Conservation (phyloP, 495 filamentous ascomycete genomes). For the Penicillium salamii region DNA sequence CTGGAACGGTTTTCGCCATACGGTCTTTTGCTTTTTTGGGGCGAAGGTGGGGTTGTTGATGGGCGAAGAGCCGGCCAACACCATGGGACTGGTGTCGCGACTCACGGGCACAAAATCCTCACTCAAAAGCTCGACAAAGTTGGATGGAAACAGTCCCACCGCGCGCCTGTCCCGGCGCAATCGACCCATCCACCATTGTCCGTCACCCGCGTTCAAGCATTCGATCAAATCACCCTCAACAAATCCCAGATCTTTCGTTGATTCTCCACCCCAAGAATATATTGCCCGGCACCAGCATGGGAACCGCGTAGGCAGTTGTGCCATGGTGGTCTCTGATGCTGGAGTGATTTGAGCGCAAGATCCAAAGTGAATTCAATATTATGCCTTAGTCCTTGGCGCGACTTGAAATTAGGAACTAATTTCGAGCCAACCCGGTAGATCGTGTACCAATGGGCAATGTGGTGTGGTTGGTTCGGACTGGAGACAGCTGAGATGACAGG, state of each 20-base stretch:
- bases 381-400: neutral
- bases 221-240: conserved; percentile 97
- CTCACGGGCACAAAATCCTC: conserved; percentile 79
- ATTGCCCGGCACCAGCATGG: conserved; percentile 95
- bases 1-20: conserved; percentile 54
- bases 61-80: conserved; percentile 33
- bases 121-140: conserved; percentile 89
- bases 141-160: conserved; percentile 90
- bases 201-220: conserved; percentile 95
- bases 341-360: neutral
- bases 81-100: conserved; percentile 71
- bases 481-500: conserved; percentile 11
- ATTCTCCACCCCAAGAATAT: conserved; percentile 98
- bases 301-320: conserved; percentile 75
- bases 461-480: neutral
- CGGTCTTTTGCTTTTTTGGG: conserved; percentile 48
- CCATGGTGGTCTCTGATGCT: conserved; percentile 41
- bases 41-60: conserved; percentile 47
- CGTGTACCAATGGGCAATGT: neutral
- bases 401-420: neutral
- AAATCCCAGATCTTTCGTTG: conserved; percentile 90
- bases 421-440: neutral
- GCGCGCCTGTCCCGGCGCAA: conserved; percentile 81
- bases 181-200: conserved; percentile 96
- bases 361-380: neutral